Base-by-base conservation (phyloP, 2,329 filamentous ascomycete species). In the Talaromyces sp. region DNA sequence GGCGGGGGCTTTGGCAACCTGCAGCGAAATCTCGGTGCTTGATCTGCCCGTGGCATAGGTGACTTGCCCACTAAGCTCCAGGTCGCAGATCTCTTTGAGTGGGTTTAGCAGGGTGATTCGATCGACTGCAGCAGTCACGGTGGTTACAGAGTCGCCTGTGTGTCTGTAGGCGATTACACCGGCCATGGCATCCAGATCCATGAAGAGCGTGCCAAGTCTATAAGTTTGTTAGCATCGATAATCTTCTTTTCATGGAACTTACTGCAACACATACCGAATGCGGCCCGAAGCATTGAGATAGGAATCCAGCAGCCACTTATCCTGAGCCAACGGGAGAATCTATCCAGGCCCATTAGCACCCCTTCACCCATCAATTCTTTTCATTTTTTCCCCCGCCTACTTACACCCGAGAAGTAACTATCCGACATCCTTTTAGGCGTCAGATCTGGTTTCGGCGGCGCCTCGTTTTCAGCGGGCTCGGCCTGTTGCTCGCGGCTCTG, bases 161-260 rank as follows among this genome's bases (percentile, higher is more conserved):
- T 89, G 86, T 64, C 88, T 89, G 73, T 91, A 88, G 19, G 89
- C 89, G 59, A 93, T 84, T 53, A 92, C 84, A 10, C 90, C 89
- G 0, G 89, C 89, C 8, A 93, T 75, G 0, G 89, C 89, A 73
- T 93, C 89, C 1, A 93, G 81, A 64, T 93, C 89, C 88, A 92
- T 92, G 63, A 93, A 85, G 17, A 93, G 77, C 0, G 89, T 86
- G 0, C 89, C 89, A 8, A 92, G 80, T 58, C 80, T 86, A 77
- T 59, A 14, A 24, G 3, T 17, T 21, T 2, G 21, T 57, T 31
- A 60, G 54, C 27, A 27, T 32, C 10, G 41, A 41, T 9, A 56
- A 11, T 10, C 7, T n/a, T 50, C 56, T 69, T 8, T 32, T 51
- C 5, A 52, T 10, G 17, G 17, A 2, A 32, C 13, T 31, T 31